Base-by-base conservation (phyloP, 2,329 filamentous ascomycete species). In the Verticillium tricorpus region DNA sequence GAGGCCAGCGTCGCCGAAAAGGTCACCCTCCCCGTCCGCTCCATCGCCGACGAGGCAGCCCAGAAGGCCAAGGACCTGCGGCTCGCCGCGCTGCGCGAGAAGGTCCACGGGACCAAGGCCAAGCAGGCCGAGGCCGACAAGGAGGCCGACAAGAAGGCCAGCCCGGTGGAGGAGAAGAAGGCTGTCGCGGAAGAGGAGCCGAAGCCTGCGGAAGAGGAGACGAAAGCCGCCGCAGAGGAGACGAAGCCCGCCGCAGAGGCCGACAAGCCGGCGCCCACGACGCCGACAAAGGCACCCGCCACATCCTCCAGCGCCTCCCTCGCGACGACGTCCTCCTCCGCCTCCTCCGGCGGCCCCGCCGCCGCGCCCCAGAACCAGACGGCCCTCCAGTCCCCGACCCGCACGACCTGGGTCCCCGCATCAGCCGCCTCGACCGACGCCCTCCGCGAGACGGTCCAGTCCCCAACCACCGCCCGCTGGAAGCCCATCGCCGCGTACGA, bases 11-110 rank as follows among this genome's bases (percentile, higher is more conserved):
- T n/a, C n/a, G 60, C 65, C 66, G 63, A 65, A 69, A 66, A 75
- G 66, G 63, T 73, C 63, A 70, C 70, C 11, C 68, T 83, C 14
- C 80, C 84, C 1, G 73, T 84, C 57, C 78, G 78, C 65, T 84
- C 81, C 68, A 79, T 87, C 58, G 86, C 85, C 52, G 82, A 91
- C 68, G 89, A 92, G 71, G 87, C 84, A 57, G 87, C 86, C 0
- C 76, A 82, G 68, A 88, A 85, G 73, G 86, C 86, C 58, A 88
- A 88, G 75, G 80, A 87, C 67, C 76, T 82, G 66, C 81, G 80
- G 61, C 77, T 86, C 64, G 79, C 84, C 65, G 77, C 72, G 67
- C 71, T 86, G 64, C 77, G 82, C 60, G 80, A 83, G 61, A 85
- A 85, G 73, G 83, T 84, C 5, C 73, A 85, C 65, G 82, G 82